phyloP scores from a whole-genome alignment of 1,284 basidiomycete genomes.

The Ceratobasidium sp. region DNA sequence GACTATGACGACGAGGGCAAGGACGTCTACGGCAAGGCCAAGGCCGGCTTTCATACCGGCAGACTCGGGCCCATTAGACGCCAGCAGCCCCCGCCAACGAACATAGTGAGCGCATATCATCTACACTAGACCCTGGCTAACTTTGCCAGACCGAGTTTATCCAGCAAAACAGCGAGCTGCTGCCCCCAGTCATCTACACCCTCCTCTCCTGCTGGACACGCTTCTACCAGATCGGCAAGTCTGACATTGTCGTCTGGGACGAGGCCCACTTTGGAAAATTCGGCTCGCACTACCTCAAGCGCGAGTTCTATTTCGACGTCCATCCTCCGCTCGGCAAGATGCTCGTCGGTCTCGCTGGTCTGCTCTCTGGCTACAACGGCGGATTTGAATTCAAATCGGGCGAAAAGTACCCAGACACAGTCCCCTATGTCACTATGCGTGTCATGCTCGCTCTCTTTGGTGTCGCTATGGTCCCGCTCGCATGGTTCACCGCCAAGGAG shows the following conservation, averaged over 20 bases:
- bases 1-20: constrained; percentile 77
- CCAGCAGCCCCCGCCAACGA: constrained; percentile 76
- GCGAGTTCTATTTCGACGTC: constrained; percentile 97
- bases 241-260: constrained; percentile 95
- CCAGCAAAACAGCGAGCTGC: constrained; percentile 84
- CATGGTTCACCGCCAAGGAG: constrained; percentile 97
- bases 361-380: constrained; percentile 93
- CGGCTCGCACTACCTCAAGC: constrained; percentile 95
- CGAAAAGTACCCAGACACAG: constrained; percentile 82
- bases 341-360: constrained; percentile 94
- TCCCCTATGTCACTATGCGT: constrained; percentile 96
- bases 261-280: constrained; percentile 99
- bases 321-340: constrained; percentile 99
- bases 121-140: constrained; percentile 33
- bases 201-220: constrained; percentile 94
- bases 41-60: constrained; percentile 64
- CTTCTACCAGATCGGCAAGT: constrained; percentile 93
- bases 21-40: constrained; percentile 76
- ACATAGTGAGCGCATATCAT: constrained; percentile 68
- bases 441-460: constrained; percentile 95
- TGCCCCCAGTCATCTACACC: constrained; percentile 90
- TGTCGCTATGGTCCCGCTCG: constrained; percentile 94
- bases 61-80: constrained; percentile 74
- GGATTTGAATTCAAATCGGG: constrained; percentile 96
- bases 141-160: constrained; percentile 77